Percentiles rank a stretch among this genome's conserved stretches.
These are phyloP conservation scores for Cryptococcus sp. DNA, from an alignment of 1,284 basidiomycete genomes.

Conservation along the genomic window DNA sequence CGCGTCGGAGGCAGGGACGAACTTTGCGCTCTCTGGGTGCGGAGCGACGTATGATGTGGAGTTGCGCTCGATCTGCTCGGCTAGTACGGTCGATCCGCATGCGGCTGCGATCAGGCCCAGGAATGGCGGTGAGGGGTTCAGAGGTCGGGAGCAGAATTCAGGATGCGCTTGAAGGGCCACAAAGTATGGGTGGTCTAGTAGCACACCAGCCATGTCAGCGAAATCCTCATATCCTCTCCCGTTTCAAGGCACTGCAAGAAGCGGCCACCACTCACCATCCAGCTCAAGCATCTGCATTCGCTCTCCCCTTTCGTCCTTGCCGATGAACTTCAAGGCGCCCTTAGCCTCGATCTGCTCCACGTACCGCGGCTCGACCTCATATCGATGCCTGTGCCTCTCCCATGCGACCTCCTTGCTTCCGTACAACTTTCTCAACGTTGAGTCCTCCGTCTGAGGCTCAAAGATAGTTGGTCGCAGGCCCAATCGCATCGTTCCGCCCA, in stretches of 20 bases:
- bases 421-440: slow-evolving; percentile 76
- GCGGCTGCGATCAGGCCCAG: slow-evolving; percentile 93
- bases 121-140: slow-evolving; percentile 97
- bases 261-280: slow-evolving; percentile 59
- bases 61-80: slow-evolving; percentile 75
- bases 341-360: slow-evolving; percentile 72
- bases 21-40: slow-evolving; percentile 55
- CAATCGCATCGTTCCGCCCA: slow-evolving; percentile 98
- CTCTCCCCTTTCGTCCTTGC: slow-evolving; percentile 93
- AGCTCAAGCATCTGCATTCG: slow-evolving; percentile 97
- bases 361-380: slow-evolving; percentile 92
- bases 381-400: slow-evolving; percentile 97
- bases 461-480: slow-evolving; percentile 94
- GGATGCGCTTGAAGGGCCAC: slow-evolving; percentile 95
- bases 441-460: slow-evolving; percentile 63
- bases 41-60: slow-evolving; percentile 57
- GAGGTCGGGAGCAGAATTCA: slow-evolving; percentile 96
- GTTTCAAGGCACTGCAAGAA: not conserved
- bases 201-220: not conserved
- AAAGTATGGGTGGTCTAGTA: slow-evolving; percentile 88
- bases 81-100: slow-evolving; percentile 64
- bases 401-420: slow-evolving; percentile 82
- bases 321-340: slow-evolving; percentile 75
- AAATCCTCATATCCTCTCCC: not conserved
- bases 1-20: slow-evolving; percentile 48